phyloP scores from a whole-genome alignment of 495 filamentous ascomycete genomes.

The Penicillium tannophilum region DNA sequence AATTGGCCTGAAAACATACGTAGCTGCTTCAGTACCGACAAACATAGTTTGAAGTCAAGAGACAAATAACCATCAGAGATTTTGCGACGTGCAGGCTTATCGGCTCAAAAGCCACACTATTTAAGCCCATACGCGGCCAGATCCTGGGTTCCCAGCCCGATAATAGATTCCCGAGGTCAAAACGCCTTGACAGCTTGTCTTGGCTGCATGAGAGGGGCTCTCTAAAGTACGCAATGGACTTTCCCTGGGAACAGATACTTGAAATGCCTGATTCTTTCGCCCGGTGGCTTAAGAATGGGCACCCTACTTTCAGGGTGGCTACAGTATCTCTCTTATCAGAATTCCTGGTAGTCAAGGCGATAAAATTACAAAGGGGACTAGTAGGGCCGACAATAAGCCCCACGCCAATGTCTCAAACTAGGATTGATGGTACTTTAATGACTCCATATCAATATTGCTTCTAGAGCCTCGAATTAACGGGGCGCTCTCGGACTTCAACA shows the following conservation, averaged over 20 bases:
- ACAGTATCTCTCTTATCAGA: background rate
- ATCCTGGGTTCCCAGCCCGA: background rate
- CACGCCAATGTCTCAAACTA: background rate
- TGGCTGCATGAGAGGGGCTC: slow-evolving; percentile 5
- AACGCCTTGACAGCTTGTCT: background rate
- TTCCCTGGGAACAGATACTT: background rate
- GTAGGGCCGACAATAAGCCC: background rate
- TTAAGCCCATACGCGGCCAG: background rate
- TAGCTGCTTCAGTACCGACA: too few species aligned
- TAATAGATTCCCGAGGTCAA: background rate
- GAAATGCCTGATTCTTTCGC: background rate
- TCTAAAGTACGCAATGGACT: background rate
- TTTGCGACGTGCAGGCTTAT: slow-evolving; percentile 2
- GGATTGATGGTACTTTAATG: background rate
- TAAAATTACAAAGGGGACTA: background rate
- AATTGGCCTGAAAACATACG: background rate
- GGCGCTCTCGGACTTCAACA: slow-evolving; percentile 2
- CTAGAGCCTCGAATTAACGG: background rate
- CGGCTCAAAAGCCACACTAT: slow-evolving; percentile 4
- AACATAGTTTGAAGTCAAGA: too few species aligned
- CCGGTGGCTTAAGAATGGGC: background rate
- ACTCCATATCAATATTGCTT: background rate
- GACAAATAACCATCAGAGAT: background rate
- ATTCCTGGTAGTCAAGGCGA: background rate
- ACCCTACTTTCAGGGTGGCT: too few species aligned